Evolutionary conservation across 495 filamentous ascomycete species (phyloP).

Genomic region (Podospora pseudocomata): DNA sequence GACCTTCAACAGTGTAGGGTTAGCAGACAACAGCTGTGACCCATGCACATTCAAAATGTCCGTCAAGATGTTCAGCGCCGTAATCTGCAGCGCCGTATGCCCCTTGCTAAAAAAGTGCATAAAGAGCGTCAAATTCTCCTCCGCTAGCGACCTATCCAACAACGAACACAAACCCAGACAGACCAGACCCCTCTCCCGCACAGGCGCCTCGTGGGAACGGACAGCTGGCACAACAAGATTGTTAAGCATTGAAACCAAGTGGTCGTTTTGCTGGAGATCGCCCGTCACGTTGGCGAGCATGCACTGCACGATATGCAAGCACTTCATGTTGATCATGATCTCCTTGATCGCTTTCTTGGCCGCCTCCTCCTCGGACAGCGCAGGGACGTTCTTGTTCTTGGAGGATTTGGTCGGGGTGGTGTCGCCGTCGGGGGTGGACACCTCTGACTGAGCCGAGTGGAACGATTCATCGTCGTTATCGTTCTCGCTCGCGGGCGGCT

Average conservation of each 20-base stretch:
- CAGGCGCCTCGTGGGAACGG: conserved; percentile 84
- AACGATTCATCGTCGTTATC: conserved; percentile 79
- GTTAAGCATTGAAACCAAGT: conserved; percentile 91
- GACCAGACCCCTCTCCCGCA: conserved; percentile 82
- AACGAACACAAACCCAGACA: conserved; percentile 90
- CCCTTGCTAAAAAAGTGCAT: conserved; percentile 95
- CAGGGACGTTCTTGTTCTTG: conserved; percentile 35
- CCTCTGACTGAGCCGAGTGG: conserved; percentile 81
- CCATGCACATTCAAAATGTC: conserved; percentile 90
- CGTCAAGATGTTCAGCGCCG: conserved; percentile 85
- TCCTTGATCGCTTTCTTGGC: conserved; percentile 79
- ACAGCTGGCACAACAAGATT: conserved; percentile 95
- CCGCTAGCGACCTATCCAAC: conserved; percentile 83
- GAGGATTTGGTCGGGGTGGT: conserved; percentile 50
- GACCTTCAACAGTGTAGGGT: conserved; percentile 64
- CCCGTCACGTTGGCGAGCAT: conserved; percentile 91
- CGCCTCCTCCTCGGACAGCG: conserved; percentile 66
- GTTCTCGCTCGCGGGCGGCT: conserved; percentile 29
- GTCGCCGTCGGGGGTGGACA: conserved; percentile 53
- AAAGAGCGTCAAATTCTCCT: conserved; percentile 90
- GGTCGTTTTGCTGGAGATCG: conserved; percentile 76
- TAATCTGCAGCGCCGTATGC: conserved; percentile 81
- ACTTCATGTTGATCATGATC: conserved; percentile 97
- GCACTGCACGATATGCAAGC: conserved; percentile 93
- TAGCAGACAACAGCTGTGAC: conserved; percentile 60